Percentiles rank a stretch among this genome's conserved stretches.
phyloP scores from a whole-genome alignment of 1,284 basidiomycete genomes.

The Veloboletus limbatus region DNA sequence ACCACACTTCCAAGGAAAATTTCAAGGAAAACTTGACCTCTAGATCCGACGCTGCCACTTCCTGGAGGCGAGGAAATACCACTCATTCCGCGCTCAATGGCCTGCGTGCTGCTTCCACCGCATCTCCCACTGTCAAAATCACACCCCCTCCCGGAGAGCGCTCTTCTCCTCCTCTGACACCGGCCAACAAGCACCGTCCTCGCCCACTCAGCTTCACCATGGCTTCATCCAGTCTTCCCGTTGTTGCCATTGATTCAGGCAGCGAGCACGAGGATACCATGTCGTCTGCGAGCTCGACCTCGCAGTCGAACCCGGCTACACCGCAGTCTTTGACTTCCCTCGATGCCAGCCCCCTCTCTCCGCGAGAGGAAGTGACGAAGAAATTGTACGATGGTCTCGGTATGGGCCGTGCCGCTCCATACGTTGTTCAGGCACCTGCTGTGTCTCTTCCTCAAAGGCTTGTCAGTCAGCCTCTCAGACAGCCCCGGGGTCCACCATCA shows the following conservation, averaged over 20 bases:
- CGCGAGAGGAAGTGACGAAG: slow-evolving; percentile 77
- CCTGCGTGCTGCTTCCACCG: slow-evolving; percentile 53
- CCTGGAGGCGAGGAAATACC: slow-evolving; percentile 71
- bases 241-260: slow-evolving; percentile 56
- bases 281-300: slow-evolving; percentile 47
- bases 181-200: slow-evolving; percentile 54
- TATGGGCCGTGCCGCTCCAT: slow-evolving; percentile 53
- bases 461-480: slow-evolving; percentile 66
- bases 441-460: slow-evolving; percentile 14
- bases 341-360: slow-evolving; percentile 57
- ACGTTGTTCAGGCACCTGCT: slow-evolving; percentile 16
- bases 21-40: too few species aligned
- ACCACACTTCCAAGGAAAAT: slow-evolving; percentile 34
- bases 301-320: slow-evolving; percentile 66
- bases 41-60: slow-evolving; percentile 71
- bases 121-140: slow-evolving; percentile 60
- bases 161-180: slow-evolving; percentile 44
- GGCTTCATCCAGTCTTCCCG: slow-evolving; percentile 47
- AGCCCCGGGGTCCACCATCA: slow-evolving; percentile 84
- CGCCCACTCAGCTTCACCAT: slow-evolving; percentile 66
- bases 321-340: slow-evolving; percentile 67
- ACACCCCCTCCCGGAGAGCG: slow-evolving; percentile 67
- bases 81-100: slow-evolving; percentile 67
- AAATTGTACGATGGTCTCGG: slow-evolving; percentile 82
- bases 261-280: slow-evolving; percentile 59